Percentiles rank a stretch among this genome's conserved stretches.
Evolutionary conservation across 2,329 filamentous ascomycete genomes (phyloP).

Genomic region (Fusarium avenaceum): DNA sequence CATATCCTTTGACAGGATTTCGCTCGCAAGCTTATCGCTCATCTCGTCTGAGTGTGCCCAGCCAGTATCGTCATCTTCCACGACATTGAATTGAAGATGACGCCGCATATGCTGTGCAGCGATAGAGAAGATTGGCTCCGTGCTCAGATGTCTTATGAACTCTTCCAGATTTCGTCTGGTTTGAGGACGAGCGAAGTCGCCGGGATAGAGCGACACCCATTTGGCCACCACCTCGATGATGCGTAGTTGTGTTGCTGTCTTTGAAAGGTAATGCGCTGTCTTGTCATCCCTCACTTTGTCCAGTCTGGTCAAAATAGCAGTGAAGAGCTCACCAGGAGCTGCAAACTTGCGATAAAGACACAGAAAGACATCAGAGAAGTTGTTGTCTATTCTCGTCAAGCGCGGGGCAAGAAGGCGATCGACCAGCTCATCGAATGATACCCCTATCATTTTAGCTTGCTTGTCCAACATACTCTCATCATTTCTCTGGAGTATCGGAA

Average conservation of each 20-base stretch:
- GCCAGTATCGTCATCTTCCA: slow-evolving; percentile 90
- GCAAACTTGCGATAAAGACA: slow-evolving; percentile 96
- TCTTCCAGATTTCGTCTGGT: slow-evolving; percentile 79
- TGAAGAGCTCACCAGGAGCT: slow-evolving; percentile 81
- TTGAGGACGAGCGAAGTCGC: slow-evolving; percentile 86
- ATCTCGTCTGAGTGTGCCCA: slow-evolving; percentile 87
- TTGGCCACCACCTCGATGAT: slow-evolving; percentile 87
- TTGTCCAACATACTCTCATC: slow-evolving; percentile 71
- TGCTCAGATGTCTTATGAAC: slow-evolving; percentile 81
- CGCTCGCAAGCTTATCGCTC: slow-evolving; percentile 53
- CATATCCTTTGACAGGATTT: slow-evolving; percentile 57
- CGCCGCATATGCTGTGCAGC: slow-evolving; percentile 87
- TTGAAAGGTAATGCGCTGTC: slow-evolving; percentile 77
- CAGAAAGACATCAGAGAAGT: slow-evolving; percentile 89
- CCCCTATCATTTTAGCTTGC: slow-evolving; percentile 64
- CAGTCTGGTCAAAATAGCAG: slow-evolving; percentile 81
- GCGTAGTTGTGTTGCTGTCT: slow-evolving; percentile 84
- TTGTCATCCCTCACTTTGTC: slow-evolving; percentile 77
- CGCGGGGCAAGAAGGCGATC: slow-evolving; percentile 87
- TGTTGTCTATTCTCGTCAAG: slow-evolving; percentile 87
- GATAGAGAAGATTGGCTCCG: slow-evolving; percentile 84
- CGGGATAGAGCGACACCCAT: slow-evolving; percentile 91
- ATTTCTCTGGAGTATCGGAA: slow-evolving; percentile 74
- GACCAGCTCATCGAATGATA: slow-evolving; percentile 79
- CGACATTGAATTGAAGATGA: slow-evolving; percentile 78